Conservation (phyloP, 75 land plant genomes). For the Pinus albicaulis region DNA sequence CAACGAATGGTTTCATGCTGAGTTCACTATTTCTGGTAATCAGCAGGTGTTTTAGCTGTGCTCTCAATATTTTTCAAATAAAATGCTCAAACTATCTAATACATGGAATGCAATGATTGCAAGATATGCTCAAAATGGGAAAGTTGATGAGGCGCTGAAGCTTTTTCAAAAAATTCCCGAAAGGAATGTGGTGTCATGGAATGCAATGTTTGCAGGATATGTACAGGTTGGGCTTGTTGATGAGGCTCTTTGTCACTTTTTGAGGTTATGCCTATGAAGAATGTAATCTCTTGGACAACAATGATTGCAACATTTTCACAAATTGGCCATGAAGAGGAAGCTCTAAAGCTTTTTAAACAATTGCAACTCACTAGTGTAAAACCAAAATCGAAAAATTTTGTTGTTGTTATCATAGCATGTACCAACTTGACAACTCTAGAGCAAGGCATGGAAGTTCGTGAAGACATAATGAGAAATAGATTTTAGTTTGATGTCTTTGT, state of each 20-base stretch:
- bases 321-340: constrained; percentile 17
- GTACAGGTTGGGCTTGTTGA: constrained; percentile 24
- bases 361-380: constrained; percentile 15
- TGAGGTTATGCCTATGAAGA: constrained; percentile 7
- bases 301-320: constrained; percentile 24
- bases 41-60: no score
- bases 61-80: constrained; percentile 1
- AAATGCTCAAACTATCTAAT: constrained; percentile 8
- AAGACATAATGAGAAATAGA: constrained; percentile 12
- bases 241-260: constrained; percentile 28
- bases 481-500: constrained; percentile 17
- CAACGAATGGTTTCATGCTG: background rate
- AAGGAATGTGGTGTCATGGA: constrained; percentile 11
- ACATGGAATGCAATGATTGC: constrained; percentile 13
- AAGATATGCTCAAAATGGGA: background rate
- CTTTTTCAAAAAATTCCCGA: constrained; percentile 13
- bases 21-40: no score
- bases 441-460: constrained; percentile 27
- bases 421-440: constrained; percentile 10
- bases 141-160: background rate
- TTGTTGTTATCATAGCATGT: constrained; percentile 27
- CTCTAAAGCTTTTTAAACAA: constrained; percentile 12
- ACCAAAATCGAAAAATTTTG: constrained; percentile 19
- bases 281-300: constrained; percentile 34
- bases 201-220: constrained; percentile 38